Evolutionary conservation across 2,329 filamentous ascomycete genomes (phyloP), one percentile per base, ranked within the genome.

Genomic region (Neonectria hederae): DNA sequence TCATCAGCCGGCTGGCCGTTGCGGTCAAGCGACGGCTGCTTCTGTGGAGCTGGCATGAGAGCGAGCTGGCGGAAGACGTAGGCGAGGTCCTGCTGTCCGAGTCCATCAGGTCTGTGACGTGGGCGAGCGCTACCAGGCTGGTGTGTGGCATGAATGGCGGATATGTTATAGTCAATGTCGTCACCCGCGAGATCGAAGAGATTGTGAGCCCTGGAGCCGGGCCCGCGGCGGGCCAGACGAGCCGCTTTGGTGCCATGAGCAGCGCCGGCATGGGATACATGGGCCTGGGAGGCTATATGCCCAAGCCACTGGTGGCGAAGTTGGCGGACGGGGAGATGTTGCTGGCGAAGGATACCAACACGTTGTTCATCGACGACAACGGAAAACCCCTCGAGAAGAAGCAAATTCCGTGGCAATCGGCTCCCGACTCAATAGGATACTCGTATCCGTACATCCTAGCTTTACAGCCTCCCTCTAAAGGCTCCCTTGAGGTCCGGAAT

Each of bases 301-400:
- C 96, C 2, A 97, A 93, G 74, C 97, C 96, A 7, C 84, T 99
- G 72, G 93, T 93, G 6, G 90, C 94, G 6, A 91, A 91, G 70
- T 84, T 99, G 13, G 87, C 89, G 3, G 92, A 97, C 68, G 92
- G 92, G 5, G 88, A 97, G 79, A 88, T 98, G 76, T 81, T 99
- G 63, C 84, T 99, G n/a, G 93, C 95, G n/a, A 97, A 97, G 78
- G 96, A 99, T 72, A 93, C 97, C 73, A 97, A 97, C 77, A 97
- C 94, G 1, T 82, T 97, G 56, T 99, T 99, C 76, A 92, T 97
- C 69, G 91, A 96, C 62, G 87, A 91, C 11, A 86, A 93, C 30
- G 96, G 94, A 5, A 94, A 93, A 70, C 86, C 94, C 0, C 77
- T 97, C 35, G 91, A 94, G 48, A 93, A 92, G 78, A 86, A 91